phyloP scores from a whole-genome alignment of 495 filamentous ascomycete species.

The Pyronema domesticum region DNA sequence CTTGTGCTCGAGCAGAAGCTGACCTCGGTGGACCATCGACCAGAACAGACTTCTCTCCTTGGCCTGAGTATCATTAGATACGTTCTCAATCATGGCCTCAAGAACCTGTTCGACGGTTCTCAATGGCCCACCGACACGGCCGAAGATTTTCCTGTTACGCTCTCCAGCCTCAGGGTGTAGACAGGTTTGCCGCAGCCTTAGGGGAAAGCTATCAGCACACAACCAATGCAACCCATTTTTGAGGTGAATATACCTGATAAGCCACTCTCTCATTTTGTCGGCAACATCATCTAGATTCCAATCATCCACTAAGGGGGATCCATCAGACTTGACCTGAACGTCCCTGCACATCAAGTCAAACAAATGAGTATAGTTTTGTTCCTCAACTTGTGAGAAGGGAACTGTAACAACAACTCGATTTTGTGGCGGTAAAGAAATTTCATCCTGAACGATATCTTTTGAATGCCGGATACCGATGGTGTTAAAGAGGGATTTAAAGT shows the following conservation, averaged over 20 bases:
- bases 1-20: slow-evolving; percentile 30
- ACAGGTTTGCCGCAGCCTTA: slow-evolving; percentile 54
- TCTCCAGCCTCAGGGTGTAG: slow-evolving; percentile 65
- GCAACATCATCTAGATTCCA: slow-evolving; percentile 43
- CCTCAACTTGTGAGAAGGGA: slow-evolving; percentile 73
- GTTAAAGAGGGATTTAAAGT: slow-evolving; percentile 47
- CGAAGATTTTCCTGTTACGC: slow-evolving; percentile 49
- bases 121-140: slow-evolving; percentile 43
- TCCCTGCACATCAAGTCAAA: slow-evolving; percentile 55
- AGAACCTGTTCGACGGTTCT: slow-evolving; percentile 72
- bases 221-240: not conserved
- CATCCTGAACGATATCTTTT: slow-evolving; percentile 58
- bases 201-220: not conserved
- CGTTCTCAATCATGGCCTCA: slow-evolving; percentile 74
- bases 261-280: slow-evolving; percentile 37
- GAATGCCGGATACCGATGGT: slow-evolving; percentile 64
- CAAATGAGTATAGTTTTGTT: slow-evolving; percentile 62
- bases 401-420: slow-evolving; percentile 72
- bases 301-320: slow-evolving; percentile 38
- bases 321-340: slow-evolving; percentile 45
- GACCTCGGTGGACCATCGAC: slow-evolving; percentile 47
- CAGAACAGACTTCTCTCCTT: slow-evolving; percentile 50
- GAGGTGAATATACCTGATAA: slow-evolving; percentile 28
- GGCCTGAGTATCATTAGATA: slow-evolving; percentile 39
- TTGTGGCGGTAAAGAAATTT: slow-evolving; percentile 56